These are phyloP conservation scores for Metschnikowia aberdeeniae DNA, from an alignment of 805 yeast species.

Conservation along the genomic window DNA sequence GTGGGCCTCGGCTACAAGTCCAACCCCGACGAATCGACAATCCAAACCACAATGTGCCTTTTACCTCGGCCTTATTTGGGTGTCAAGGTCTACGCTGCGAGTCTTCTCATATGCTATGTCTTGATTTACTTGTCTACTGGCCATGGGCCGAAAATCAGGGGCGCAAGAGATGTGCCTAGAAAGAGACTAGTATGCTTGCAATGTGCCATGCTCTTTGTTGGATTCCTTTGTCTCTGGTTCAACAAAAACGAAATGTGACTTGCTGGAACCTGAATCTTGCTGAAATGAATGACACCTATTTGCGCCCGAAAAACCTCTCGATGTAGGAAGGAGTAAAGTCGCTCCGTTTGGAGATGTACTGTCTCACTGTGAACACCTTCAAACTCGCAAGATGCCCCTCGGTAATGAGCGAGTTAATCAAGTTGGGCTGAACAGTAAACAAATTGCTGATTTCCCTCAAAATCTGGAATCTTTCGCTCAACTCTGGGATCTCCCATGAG, in stretches of 20 bases:
- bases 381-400: slow-evolving; percentile 75
- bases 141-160: not conserved
- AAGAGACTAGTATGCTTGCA: not conserved
- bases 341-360: slow-evolving; percentile 62
- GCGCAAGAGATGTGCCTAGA: not conserved
- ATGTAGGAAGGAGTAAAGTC: slow-evolving; percentile 60
- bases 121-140: slow-evolving; percentile 11
- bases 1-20: not conserved
- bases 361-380: slow-evolving; percentile 58
- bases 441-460: slow-evolving; percentile 79
- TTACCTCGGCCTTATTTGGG: slow-evolving; percentile 50
- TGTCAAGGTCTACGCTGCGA: slow-evolving; percentile 14
- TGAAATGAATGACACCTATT: slow-evolving; percentile 9
- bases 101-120: slow-evolving; percentile 9
- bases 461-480: slow-evolving; percentile 62
- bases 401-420: slow-evolving; percentile 69
- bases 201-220: slow-evolving; percentile 1
- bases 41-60: slow-evolving; percentile 48
- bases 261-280: not conserved
- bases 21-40: slow-evolving; percentile 15
- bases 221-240: slow-evolving; percentile 4
- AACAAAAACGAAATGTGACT: slow-evolving; percentile 10
- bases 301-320: slow-evolving; percentile 42
- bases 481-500: slow-evolving; percentile 58
- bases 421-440: slow-evolving; percentile 79